Evolutionary conservation across 164 flowering plant genomes (phyloP).

Genomic region (Magnolia sinica): DNA sequence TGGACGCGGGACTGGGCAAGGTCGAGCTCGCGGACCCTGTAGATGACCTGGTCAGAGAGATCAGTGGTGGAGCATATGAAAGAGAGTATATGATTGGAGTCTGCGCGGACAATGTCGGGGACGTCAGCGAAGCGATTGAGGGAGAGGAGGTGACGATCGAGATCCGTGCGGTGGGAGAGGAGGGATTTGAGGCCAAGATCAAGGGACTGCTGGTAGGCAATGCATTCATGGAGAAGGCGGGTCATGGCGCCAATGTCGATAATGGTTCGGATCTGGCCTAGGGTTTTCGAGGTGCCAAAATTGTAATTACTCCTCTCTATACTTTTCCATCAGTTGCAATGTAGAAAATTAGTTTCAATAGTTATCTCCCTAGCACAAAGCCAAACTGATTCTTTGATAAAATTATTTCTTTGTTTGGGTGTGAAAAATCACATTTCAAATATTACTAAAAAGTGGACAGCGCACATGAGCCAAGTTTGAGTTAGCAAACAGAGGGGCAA

Average conservation of each 20-base stretch:
- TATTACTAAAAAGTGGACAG: no score
- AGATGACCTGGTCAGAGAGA: conserved; percentile 81
- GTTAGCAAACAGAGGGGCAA: no score
- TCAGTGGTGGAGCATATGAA: conserved; percentile 60
- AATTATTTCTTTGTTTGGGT: no score
- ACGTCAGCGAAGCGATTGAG: conserved; percentile 68
- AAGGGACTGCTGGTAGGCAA: conserved; percentile 79
- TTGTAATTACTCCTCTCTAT: conserved; percentile 2
- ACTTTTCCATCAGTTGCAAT: no score
- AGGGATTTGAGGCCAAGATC: conserved; percentile 62
- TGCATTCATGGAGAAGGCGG: conserved; percentile 91
- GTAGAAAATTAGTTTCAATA: no score
- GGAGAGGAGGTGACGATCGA: conserved; percentile 59
- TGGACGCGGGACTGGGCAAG: conserved; percentile 84
- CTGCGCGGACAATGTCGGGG: conserved; percentile 66
- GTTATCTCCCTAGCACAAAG: no score
- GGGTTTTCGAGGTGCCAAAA: conserved; percentile 61
- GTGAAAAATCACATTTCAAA: no score
- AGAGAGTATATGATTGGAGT: conserved; percentile 36
- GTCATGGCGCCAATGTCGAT: conserved; percentile 87
- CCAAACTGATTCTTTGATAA: no score
- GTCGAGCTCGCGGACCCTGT: conserved; percentile 85
- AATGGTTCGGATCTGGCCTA: conserved; percentile 30
- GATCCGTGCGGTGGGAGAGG: conserved; percentile 72
- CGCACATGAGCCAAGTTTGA: no score